phyloP scores from a whole-genome alignment of 257 asterid genomes.

The Lycium ferocissimum region DNA sequence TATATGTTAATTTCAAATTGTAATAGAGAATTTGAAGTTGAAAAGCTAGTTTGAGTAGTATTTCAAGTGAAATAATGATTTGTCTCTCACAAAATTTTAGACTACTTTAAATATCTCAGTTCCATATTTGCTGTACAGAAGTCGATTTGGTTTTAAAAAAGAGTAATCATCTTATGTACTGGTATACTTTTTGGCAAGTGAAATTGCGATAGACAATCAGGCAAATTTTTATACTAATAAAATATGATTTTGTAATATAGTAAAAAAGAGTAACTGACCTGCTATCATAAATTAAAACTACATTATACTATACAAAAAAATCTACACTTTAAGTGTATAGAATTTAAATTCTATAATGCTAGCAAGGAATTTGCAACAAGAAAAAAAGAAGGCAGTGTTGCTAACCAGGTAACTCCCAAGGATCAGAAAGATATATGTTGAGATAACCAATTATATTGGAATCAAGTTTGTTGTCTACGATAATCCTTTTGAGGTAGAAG shows the following conservation, averaged over 20 bases:
- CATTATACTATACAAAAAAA: background rate
- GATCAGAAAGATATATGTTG: constrained; percentile 70
- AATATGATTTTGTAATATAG: background rate
- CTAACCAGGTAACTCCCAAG: constrained; percentile 77
- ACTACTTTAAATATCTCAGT: background rate
- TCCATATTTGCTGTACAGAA: background rate
- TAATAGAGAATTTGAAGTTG: background rate
- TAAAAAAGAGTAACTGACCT: background rate
- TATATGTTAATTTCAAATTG: background rate
- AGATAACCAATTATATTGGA: constrained; percentile 65
- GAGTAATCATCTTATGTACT: background rate
- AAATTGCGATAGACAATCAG: background rate
- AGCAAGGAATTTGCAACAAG: background rate
- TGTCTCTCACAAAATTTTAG: background rate
- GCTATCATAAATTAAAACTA: background rate
- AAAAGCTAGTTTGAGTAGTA: background rate
- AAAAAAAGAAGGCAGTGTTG: background rate
- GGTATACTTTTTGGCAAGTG: background rate
- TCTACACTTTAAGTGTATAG: background rate
- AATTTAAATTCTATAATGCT: background rate
- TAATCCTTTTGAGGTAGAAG: constrained; percentile 62
- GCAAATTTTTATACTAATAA: background rate
- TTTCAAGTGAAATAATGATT: background rate
- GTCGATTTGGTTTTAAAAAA: background rate
- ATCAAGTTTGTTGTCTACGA: constrained; percentile 49